A percentile compares a stretch with the other conserved stretches of the same genome.
phyloP scores from a whole-genome alignment of 345 rosid genomes.

The Populus nigra region DNA sequence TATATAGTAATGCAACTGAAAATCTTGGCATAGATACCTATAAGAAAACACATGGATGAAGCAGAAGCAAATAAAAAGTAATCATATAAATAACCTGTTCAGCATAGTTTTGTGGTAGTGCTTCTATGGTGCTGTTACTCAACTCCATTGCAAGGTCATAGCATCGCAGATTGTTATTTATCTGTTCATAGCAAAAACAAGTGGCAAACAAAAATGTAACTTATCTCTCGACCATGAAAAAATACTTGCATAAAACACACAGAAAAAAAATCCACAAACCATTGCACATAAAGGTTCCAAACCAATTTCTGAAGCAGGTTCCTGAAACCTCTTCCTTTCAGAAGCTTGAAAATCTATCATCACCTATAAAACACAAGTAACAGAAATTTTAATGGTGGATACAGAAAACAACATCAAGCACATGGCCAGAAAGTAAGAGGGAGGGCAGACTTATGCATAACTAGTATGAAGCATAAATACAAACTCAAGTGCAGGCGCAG shows the following conservation, averaged over 20 bases:
- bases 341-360: conserved; percentile 99
- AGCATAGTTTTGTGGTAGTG: conserved; percentile 94
- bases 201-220: background rate
- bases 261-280: conserved; percentile 50
- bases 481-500: background rate
- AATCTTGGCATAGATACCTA: background rate
- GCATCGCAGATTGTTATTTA: conserved; percentile 96
- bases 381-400: background rate
- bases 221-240: background rate
- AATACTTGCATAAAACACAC: background rate
- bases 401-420: background rate
- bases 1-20: background rate
- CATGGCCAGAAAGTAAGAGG: background rate
- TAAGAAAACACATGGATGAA: background rate
- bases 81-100: conserved; percentile 67
- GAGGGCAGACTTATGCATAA: background rate
- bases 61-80: conserved; percentile 1
- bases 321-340: conserved; percentile 79
- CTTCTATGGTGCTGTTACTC: conserved; percentile 82
- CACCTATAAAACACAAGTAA: conserved; percentile 45
- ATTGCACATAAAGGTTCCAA: conserved; percentile 95
- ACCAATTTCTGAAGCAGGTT: conserved; percentile 91
- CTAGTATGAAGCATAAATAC: conserved; percentile 7
- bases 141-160: conserved; percentile 98
- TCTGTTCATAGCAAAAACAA: conserved; percentile 40